Evolutionary conservation across 805 yeast species (phyloP), one percentile per base, ranked within the genome.

Genomic region (Zygotorulaspora chibaensis): DNA sequence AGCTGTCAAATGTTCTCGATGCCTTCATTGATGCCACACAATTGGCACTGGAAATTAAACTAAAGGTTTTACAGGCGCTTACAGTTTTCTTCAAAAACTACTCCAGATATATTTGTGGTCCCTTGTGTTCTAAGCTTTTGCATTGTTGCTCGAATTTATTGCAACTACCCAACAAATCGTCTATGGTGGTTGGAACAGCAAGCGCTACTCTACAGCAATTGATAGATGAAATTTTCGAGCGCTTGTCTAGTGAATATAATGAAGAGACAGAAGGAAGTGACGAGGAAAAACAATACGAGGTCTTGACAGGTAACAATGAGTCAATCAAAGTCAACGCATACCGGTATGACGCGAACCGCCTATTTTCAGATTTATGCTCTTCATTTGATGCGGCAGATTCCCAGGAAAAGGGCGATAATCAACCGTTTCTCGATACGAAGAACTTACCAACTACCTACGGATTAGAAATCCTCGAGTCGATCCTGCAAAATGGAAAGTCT

Each of bases 151-250:
- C 93, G 0, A 58, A 52, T 37, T 75, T 80, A 28, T 71, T 93
- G 40, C 89, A 87, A 46, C 69, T 79, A 11, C 74, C 80, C 11
- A 84, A 80, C 50, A 84, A 85, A 55, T 76, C 82, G 4, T 79
- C 84, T 0, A 86, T 87, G 55, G 96, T 93, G 4, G 74, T 80
- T 11, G 90, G 89, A 57, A 87, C 98, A 0, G 96, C 98, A 0
- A 81, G 87, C 40, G 99, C 98, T 2, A 88, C 98, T 2, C 74
- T 89, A 38, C 95, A 89, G 51, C 98, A 93, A 62, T 67, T 93
- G 35, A 75, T 89, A 37, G 79, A 84, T 30, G 79, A 84, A 26
- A 76, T 89, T 0, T 91, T 84, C 63, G 98, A 91, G 74, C 79
- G 58, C 74, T 80, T 38, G 52, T 61, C 53, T 6, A 52, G 47